These are phyloP conservation scores for Chaetomiaceae sp. DNA, from an alignment of 2,329 filamentous ascomycete species.

Conservation along the genomic window DNA sequence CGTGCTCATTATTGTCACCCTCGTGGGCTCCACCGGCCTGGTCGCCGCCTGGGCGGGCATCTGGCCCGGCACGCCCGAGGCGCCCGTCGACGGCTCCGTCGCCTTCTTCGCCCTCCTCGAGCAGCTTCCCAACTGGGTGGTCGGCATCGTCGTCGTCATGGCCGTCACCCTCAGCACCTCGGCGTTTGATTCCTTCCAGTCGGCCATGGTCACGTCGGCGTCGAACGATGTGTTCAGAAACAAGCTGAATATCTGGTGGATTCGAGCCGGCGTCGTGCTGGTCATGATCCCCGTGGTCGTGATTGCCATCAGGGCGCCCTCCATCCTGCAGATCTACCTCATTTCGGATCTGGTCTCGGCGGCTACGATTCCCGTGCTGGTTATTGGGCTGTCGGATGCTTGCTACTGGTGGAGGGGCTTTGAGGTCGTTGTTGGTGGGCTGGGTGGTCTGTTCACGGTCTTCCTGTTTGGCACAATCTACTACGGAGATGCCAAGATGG, in stretches of 20 bases:
- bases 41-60: constrained; percentile 75
- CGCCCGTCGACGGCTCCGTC: constrained; percentile 58
- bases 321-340: constrained; percentile 75
- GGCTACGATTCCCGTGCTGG: constrained; percentile 66
- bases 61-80: constrained; percentile 47
- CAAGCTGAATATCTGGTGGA: constrained; percentile 68
- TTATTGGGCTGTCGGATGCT: constrained; percentile 63
- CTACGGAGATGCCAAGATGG: constrained; percentile 60
- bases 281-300: constrained; percentile 71
- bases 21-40: constrained; percentile 69
- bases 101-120: constrained; percentile 73
- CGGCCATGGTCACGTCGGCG: constrained; percentile 77
- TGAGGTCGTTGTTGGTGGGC: constrained; percentile 71
- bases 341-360: constrained; percentile 77
- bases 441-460: constrained; percentile 73
- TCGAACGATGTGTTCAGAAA: constrained; percentile 85
- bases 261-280: constrained; percentile 63
- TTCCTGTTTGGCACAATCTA: constrained; percentile 79
- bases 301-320: constrained; percentile 67
- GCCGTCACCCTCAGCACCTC: constrained; percentile 70
- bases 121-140: constrained; percentile 71
- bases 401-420: constrained; percentile 74
- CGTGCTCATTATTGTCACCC: constrained; percentile 64
- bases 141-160: constrained; percentile 78
- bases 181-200: constrained; percentile 75